Conservation (phyloP, 1,284 basidiomycete genomes). For the Irpex sp. region DNA sequence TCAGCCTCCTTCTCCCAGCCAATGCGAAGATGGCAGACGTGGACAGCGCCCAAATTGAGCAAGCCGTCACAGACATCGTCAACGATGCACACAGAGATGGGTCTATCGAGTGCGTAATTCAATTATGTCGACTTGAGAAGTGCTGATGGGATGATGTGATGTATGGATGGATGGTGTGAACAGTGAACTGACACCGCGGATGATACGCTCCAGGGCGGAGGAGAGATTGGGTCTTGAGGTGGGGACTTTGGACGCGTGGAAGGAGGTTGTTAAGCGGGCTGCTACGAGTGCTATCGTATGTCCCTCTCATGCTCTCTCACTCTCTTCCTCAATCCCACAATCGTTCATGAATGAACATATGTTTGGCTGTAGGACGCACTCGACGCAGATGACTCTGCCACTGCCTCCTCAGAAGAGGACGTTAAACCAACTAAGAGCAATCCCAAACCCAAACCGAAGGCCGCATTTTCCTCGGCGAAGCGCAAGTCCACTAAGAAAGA, state of each 20-base stretch:
- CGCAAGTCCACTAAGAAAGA: slow-evolving; percentile 2
- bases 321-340: not conserved
- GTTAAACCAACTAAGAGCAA: not conserved
- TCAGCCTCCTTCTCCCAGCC: not conserved
- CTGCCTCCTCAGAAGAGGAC: not conserved
- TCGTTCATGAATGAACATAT: not conserved
- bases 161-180: not conserved
- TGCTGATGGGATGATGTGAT: not conserved
- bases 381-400: not conserved
- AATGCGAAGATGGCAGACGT: not conserved
- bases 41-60: not conserved
- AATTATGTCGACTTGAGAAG: no score
- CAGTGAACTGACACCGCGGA: slow-evolving; percentile 46
- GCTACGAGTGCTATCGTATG: slow-evolving; percentile 40
- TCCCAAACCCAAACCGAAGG: slow-evolving; percentile 8
- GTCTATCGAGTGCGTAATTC: slow-evolving; percentile 1
- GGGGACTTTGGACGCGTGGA: slow-evolving; percentile 41
- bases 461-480: not conserved
- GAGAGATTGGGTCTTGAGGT: slow-evolving; percentile 34
- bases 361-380: not conserved
- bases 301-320: not conserved
- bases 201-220: slow-evolving; percentile 45
- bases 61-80: not conserved
- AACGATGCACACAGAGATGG: not conserved
- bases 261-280: slow-evolving; percentile 37